phyloP scores from a whole-genome alignment of 768 basidiomycete genomes.

The Neoboletus magnificus region DNA sequence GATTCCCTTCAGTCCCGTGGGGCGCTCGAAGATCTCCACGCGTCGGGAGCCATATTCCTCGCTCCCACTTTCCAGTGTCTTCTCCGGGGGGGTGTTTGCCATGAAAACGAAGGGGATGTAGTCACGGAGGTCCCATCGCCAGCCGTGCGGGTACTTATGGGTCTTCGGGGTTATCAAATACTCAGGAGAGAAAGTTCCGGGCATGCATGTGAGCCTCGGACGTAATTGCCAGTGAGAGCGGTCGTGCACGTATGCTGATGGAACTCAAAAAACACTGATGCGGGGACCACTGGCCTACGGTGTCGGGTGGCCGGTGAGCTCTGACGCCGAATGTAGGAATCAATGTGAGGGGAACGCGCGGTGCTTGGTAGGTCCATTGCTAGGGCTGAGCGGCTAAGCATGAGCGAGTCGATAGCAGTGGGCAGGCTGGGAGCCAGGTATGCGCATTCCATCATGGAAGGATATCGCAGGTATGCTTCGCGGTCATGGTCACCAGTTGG shows the following conservation, averaged over 20 bases:
- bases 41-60: constrained; percentile 28
- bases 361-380: not conserved
- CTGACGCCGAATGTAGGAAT: not conserved
- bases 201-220: constrained; percentile 19
- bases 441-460: not conserved
- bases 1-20: constrained; percentile 49
- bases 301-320: too few relatives aligned
- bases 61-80: constrained; percentile 26
- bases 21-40: constrained; percentile 42
- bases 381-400: not conserved
- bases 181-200: not conserved
- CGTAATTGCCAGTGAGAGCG: constrained; percentile 10
- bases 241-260: not conserved
- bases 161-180: not conserved
- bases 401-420: too few relatives aligned
- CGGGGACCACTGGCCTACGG: not conserved
- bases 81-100: constrained; percentile 17
- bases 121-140: not conserved
- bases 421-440: not conserved
- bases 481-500: not conserved
- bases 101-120: constrained; percentile 3
- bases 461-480: not conserved
- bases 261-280: not conserved
- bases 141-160: constrained; percentile 14
- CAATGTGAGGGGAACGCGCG: not conserved